These are phyloP conservation scores for Coriaria nepalensis DNA, from an alignment of 306 rosid species.

Conservation along the genomic window DNA sequence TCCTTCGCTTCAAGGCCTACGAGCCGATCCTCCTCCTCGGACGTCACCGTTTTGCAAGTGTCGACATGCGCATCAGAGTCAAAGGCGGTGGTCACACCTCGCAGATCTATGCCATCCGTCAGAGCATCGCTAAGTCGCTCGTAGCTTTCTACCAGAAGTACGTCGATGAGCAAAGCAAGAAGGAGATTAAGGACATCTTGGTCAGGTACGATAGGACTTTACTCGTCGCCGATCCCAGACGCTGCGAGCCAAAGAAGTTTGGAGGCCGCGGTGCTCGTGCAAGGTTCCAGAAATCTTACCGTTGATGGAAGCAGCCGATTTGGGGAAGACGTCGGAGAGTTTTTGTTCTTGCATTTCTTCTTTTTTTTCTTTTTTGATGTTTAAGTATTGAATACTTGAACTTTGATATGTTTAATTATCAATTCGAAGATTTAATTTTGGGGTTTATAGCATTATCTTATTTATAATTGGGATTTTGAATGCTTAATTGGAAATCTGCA, in stretches of 20 bases:
- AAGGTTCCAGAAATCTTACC: slow-evolving; percentile 49
- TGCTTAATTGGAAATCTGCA: too few species aligned
- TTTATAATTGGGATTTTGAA: too few species aligned
- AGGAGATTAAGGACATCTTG: slow-evolving; percentile 47
- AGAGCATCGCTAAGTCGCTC: slow-evolving; percentile 41
- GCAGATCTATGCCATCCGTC: slow-evolving; percentile 41
- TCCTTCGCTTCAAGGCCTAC: slow-evolving; percentile 40
- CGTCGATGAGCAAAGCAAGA: slow-evolving; percentile 54
- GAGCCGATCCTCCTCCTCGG: slow-evolving; percentile 44
- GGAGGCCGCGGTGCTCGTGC: slow-evolving; percentile 56
- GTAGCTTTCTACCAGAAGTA: slow-evolving; percentile 45
- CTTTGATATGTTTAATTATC: not conserved
- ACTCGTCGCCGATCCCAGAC: slow-evolving; percentile 44
- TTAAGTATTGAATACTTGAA: not conserved
- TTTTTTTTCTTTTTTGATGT: not conserved
- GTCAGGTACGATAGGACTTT: slow-evolving; percentile 34
- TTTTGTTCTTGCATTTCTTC: not conserved
- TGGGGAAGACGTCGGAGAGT: too few species aligned
- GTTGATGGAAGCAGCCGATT: slow-evolving; percentile 12
- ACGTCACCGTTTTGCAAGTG: slow-evolving; percentile 26
- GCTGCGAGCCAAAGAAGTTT: slow-evolving; percentile 55
- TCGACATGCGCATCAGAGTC: slow-evolving; percentile 42
- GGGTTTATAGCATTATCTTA: too few species aligned
- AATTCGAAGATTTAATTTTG: not conserved
- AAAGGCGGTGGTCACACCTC: slow-evolving; percentile 48